Evolutionary conservation across 2,329 filamentous ascomycete genomes (phyloP).

Genomic region (Pochonia chlamydosporia): DNA sequence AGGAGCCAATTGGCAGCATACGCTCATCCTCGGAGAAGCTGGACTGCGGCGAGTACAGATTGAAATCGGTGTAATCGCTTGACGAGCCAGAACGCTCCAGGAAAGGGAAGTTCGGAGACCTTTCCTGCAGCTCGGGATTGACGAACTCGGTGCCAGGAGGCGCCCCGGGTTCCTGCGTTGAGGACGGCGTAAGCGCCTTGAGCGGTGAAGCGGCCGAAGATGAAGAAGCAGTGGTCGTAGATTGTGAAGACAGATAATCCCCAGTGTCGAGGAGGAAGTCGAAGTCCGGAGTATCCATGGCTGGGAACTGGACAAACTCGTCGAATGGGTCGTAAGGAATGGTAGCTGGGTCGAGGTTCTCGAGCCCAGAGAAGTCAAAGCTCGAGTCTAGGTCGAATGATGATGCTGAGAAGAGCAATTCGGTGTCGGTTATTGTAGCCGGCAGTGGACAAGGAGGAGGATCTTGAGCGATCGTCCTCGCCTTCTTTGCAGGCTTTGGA

Average conservation of each 20-base stretch:
- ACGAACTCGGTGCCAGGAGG: slow-evolving; percentile 9
- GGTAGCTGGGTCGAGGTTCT: slow-evolving; percentile 11
- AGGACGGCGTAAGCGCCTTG: slow-evolving; percentile 20
- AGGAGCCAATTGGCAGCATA: slow-evolving; percentile 24
- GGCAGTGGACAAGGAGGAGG: slow-evolving; percentile 16
- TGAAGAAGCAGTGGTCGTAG: slow-evolving; percentile 13
- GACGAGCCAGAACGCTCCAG: slow-evolving; percentile 17
- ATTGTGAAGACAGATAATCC: slow-evolving; percentile 34
- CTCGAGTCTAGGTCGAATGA: slow-evolving; percentile 14
- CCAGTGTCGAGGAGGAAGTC: slow-evolving; percentile 41
- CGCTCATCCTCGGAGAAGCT: slow-evolving; percentile 44
- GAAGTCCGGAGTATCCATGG: slow-evolving; percentile 30
- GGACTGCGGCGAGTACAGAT: slow-evolving; percentile 46
- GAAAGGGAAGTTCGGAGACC: slow-evolving; percentile 29
- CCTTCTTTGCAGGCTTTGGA: slow-evolving; percentile 37
- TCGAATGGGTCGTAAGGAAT: slow-evolving; percentile 32
- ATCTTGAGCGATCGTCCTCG: slow-evolving; percentile 20
- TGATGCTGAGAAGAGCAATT: background rate
- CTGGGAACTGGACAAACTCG: slow-evolving; percentile 40
- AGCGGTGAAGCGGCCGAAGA: slow-evolving; percentile 20
- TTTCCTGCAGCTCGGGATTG: slow-evolving; percentile 5
- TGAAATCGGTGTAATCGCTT: slow-evolving; percentile 48
- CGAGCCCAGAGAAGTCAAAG: slow-evolving; percentile 17
- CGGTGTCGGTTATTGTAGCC: background rate
- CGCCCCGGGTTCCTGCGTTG: slow-evolving; percentile 14